Base-by-base conservation (phyloP, 257 asterid species). In the Scutellaria barbata region DNA sequence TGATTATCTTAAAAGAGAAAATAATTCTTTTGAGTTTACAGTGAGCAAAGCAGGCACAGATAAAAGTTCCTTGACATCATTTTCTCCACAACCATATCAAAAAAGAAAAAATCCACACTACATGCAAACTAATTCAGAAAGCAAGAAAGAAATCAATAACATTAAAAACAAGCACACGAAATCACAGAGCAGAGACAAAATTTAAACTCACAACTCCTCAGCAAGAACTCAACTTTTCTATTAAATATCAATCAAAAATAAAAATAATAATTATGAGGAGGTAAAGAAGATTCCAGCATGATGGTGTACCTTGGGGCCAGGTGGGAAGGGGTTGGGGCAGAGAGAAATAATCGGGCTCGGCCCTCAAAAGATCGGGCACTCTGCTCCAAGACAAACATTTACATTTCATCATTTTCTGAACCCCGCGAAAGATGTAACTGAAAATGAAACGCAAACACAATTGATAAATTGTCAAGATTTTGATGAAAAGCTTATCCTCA, bases 261-360 rank as follows among this genome's bases (percentile, higher is more conserved):
- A n/a, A 74, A 61, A n/a, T n/a, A n/a, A n/a, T n/a, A n/a, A 16
- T 22, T 18, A 8, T 43, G 40, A 30, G 3, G 57, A 7, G 20
- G 47, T 47, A 63, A 52, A 40, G 56, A 76, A 68, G 48, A 25
- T 25, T 25, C 1, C 2, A 42, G 22, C 25, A 69, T 1, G 33
- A 25, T 41, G 5, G 37, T 51, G 40, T 72, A 86, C 97, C 96
- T 78, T 76, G 82, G 52, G 96, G 95, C 97, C 98, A 94, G 73
- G 75, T 83, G 0, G 98, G 96, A 68, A 94, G 76, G 43, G 96
- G 88, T 18, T 85, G 87, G 71, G 98, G 96, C 8, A 91, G 89
- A 18, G 82, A 73, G 85, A 81, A 87, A 9, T 68, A 48, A 14
- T 86, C 87, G 30, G 85, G 82, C 22, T 71, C 85, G 67, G 83